Conservation (phyloP, 108 stramenopile genomes). For the Cylindrotheca fusiformis region DNA sequence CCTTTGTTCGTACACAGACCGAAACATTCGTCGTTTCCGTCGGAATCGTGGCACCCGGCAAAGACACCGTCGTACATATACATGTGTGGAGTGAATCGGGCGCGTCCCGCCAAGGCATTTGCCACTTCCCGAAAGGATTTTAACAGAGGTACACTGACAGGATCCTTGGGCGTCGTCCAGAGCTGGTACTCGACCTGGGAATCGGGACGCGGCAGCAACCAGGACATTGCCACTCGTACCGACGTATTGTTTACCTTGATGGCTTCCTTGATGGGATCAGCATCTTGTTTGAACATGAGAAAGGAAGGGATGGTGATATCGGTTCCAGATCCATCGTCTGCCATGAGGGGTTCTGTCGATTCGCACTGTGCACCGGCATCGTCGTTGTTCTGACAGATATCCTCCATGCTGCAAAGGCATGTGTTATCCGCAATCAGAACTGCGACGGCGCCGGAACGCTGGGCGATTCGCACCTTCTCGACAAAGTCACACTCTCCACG, state of each 20-base stretch:
- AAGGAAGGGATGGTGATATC: constrained; percentile 93
- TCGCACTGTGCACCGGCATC: constrained; percentile 45
- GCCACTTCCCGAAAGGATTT: constrained; percentile 64
- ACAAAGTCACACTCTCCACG: constrained; percentile 92
- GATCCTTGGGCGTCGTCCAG: constrained; percentile 86
- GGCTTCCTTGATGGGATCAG: constrained; percentile 64
- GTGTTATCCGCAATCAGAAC: constrained; percentile 91
- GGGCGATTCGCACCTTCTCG: constrained; percentile 89
- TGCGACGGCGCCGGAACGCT: constrained; percentile 84
- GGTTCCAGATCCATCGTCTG: constrained; percentile 92
- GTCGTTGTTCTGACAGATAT: constrained; percentile 29
- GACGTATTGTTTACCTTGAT: constrained; percentile 46
- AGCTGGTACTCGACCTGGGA: constrained; percentile 90
- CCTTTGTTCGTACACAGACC: constrained; percentile 92
- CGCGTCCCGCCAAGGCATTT: constrained; percentile 64
- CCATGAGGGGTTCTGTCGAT: constrained; percentile 91
- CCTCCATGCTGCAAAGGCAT: constrained; percentile 71
- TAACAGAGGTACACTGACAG: constrained; percentile 58
- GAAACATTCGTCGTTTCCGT: constrained; percentile 71
- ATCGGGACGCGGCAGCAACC: constrained; percentile 83
- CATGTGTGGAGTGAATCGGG: constrained; percentile 89
- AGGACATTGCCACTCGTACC: constrained; percentile 90
- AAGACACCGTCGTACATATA: constrained; percentile 85
- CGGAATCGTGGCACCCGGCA: constrained; percentile 62
- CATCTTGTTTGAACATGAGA: constrained; percentile 86